Base-by-base conservation (phyloP, 192 early-diverging fungal species). In the Backusella psychrophila region DNA sequence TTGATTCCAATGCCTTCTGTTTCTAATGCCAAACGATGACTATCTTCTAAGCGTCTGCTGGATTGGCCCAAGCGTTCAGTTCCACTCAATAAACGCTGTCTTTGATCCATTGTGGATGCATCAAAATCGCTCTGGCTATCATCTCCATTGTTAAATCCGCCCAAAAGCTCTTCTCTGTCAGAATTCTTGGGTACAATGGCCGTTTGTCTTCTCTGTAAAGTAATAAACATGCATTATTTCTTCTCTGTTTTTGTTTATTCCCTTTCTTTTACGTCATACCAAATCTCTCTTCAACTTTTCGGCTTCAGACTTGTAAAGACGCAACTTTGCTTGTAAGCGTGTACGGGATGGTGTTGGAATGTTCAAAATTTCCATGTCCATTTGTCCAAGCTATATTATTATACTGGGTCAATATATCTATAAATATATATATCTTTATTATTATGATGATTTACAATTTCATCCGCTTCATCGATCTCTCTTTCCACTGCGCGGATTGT, bases 331-430 rank as follows among this genome's bases (percentile, higher is more conserved):
- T 56, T 92, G 89, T 3, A 94, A 85, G 46, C 90, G 90, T 68
- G 85, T 86, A 53, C 91, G 90, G 12, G 84, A 77, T 15, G 91
- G 80, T 1, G 87, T 83, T 14, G 91, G 87, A 15, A 96, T 85
- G 29, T 94, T 92, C 21, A 93, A 78, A 7, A 96, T 85, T 78
- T 99, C 97, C 83, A 96, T 93, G 78, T 97, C 97, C 92, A 99
- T 94, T 87, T 97, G 95, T 66, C 89, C 90, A 56, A 95, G 73
- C 94, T 95, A 82, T 39, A 75, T 12, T 49, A n/a, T 49, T 44
- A 53, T 8, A 23, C n/a, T 6, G 1, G 19, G 2, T 6, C 15
- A 72, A 21, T n/a, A 34, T 41, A n/a, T 17, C 38, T 39, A 39
- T 39, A 39, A 39, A 56, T 11, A 19, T 38, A 38, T 17, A n/a